Evolutionary conservation across 192 early-diverging fungal species (phyloP).

Genomic region (Backusella liffmaniae): DNA sequence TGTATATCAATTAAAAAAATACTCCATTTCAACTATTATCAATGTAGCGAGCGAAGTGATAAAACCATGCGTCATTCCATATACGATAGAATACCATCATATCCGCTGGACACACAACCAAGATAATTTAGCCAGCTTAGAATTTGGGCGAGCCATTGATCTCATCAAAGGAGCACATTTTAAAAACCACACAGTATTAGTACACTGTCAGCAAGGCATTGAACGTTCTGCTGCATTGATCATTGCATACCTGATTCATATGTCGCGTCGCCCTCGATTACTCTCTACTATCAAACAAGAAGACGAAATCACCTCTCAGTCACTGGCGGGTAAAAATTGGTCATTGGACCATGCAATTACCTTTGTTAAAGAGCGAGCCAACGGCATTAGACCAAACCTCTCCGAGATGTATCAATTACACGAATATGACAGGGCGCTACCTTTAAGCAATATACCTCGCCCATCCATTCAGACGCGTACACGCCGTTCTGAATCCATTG

Average conservation of each 20-base stretch:
- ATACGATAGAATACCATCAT: constrained; percentile 55
- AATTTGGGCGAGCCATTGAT: constrained; percentile 64
- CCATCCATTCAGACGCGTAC: constrained; percentile 5
- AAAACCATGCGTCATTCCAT: constrained; percentile 11
- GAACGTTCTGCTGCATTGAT: constrained; percentile 83
- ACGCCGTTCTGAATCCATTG: constrained; percentile 1
- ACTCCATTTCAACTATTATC: constrained; percentile 52
- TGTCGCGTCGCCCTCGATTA: constrained; percentile 35
- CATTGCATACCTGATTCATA: constrained; percentile 81
- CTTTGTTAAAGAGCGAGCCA: constrained; percentile 67
- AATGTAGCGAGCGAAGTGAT: constrained; percentile 72
- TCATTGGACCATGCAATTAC: constrained; percentile 60
- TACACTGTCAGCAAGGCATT: constrained; percentile 87
- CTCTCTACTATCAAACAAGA: constrained; percentile 1
- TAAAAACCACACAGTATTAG: constrained; percentile 60
- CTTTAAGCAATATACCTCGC: neutral
- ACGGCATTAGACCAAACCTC: constrained; percentile 78
- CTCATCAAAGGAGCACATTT: neutral
- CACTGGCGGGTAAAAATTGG: constrained; percentile 60
- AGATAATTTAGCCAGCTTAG: constrained; percentile 48
- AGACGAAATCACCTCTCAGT: constrained; percentile 21
- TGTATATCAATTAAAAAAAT: neutral
- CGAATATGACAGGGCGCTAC: constrained; percentile 52
- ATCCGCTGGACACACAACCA: constrained; percentile 73
- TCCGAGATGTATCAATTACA: constrained; percentile 74